These are phyloP conservation scores for Fistulinella staudtii DNA, from an alignment of 1,284 basidiomycete genomes.

Conservation along the genomic window DNA sequence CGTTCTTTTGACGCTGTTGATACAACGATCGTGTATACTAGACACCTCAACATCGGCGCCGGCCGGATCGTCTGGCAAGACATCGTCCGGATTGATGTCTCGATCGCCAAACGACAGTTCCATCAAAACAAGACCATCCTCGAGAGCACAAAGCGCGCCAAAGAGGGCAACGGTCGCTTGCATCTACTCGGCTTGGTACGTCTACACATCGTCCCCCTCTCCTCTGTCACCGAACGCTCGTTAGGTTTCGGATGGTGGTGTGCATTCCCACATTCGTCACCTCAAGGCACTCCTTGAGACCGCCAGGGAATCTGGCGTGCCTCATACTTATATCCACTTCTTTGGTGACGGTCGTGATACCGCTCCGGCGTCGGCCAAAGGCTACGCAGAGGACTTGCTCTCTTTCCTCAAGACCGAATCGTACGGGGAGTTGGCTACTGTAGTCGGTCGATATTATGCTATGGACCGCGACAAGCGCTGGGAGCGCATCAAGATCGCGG, in stretches of 20 bases:
- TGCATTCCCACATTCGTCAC: slow-evolving; percentile 90
- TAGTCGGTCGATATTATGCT: slow-evolving; percentile 87
- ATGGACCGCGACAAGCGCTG: slow-evolving; percentile 96
- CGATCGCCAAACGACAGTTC: slow-evolving; percentile 85
- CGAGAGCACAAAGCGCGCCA: slow-evolving; percentile 70
- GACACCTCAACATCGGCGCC: slow-evolving; percentile 89
- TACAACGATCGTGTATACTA: slow-evolving; percentile 30
- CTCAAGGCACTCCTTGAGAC: slow-evolving; percentile 84
- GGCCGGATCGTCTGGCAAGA: slow-evolving; percentile 94
- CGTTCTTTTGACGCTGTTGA: neutral
- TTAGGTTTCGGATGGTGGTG: slow-evolving; percentile 86
- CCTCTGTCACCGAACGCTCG: neutral
- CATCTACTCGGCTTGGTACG: slow-evolving; percentile 81
- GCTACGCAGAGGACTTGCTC: slow-evolving; percentile 71
- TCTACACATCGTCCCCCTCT: slow-evolving; percentile 6
- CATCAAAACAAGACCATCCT: slow-evolving; percentile 75
- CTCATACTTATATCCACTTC: slow-evolving; percentile 86
- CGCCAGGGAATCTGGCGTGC: slow-evolving; percentile 79
- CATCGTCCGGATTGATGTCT: slow-evolving; percentile 87
- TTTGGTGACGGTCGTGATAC: slow-evolving; percentile 90
- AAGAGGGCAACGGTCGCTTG: slow-evolving; percentile 73
- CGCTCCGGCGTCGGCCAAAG: slow-evolving; percentile 71
- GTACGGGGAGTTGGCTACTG: slow-evolving; percentile 72
- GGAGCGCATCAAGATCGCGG: slow-evolving; percentile 86
- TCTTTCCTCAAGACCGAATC: slow-evolving; percentile 76